phyloP scores from a whole-genome alignment of 2,329 filamentous ascomycete genomes.

The Exophiala spinifera region DNA sequence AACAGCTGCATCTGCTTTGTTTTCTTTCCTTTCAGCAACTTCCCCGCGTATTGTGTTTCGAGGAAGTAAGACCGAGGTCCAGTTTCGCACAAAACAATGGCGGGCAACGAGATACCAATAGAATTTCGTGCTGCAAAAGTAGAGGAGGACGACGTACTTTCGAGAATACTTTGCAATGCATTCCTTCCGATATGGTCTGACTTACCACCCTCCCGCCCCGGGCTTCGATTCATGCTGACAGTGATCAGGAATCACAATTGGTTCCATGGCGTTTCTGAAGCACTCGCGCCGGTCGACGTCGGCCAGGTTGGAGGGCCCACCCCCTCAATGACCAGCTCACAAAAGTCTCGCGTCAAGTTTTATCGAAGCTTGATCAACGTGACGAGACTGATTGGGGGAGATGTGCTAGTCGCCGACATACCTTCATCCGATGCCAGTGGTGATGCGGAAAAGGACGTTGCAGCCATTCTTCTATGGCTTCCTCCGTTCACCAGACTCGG shows the following conservation, averaged over 20 bases:
- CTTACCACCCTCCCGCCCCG: not conserved
- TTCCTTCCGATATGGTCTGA: constrained; percentile 22
- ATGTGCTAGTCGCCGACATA: constrained; percentile 14
- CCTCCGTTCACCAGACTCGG: constrained; percentile 13
- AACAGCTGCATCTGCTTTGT: not conserved
- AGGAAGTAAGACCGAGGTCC: not conserved
- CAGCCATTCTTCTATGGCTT: constrained; percentile 19
- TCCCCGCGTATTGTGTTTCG: no score
- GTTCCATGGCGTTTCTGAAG: constrained; percentile 15
- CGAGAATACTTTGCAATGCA: constrained; percentile 21
- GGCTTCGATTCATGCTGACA: not conserved
- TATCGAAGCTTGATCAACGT: constrained; percentile 15
- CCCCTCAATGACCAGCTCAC: constrained; percentile 8
- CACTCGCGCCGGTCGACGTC: constrained; percentile 13
- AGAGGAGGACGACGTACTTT: constrained; percentile 18
- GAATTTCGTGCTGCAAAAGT: constrained; percentile 8
- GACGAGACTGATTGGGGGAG: constrained; percentile 11
- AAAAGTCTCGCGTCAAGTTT: constrained; percentile 16
- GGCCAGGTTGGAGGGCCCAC: constrained; percentile 4
- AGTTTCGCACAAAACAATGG: not conserved
- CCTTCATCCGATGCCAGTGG: not conserved
- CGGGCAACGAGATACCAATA: not conserved
- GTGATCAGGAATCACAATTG: constrained; percentile 22
- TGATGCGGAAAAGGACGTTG: constrained; percentile 8
- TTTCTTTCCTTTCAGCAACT: not conserved